Evolutionary conservation across 1,284 basidiomycete species (phyloP), one percentile per base, ranked within the genome.

Genomic region (Leccinum insigne): DNA sequence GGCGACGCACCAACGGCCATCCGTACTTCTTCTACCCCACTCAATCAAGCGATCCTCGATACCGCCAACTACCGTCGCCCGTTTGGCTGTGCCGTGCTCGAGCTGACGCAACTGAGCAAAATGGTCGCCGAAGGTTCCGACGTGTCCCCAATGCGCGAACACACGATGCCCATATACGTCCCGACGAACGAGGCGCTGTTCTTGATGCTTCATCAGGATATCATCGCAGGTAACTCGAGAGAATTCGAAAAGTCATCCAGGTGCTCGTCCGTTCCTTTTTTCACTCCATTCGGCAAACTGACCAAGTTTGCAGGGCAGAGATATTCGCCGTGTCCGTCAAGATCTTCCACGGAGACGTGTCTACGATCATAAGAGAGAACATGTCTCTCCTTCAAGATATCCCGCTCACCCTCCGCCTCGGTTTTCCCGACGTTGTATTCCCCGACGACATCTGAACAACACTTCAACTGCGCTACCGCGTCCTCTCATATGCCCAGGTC

Each of bases 361-460:
- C 83, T 32, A 89, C 87, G 0, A 86, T 98, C 68, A 83, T 94
- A 14, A 87, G 86, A 61, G 94, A 97, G 77, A 94, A 98, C 76
- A 91, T 93, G 5, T 92, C 92, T 1, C 80, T 97, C n/a, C 82
- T 99, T 21, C 89, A 92, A 65, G 93, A 93, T 69, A 86, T 88
- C 5, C 91, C 95, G 0, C 84, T 91, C 47, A 96, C 95, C 1
- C 82, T 92, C 18, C 91, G 95, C 6, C 88, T 99, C n/a, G 95
- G 96, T 32, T 99, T 99, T 75, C 94, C 96, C 0, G 97, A 99
- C 72, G 95, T 98, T 2, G 96, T 98, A 9, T 96, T 96, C 74
- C 96, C 96, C 1, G 95, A 93, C 8, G 92, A 95, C 69, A 80
- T 87, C n/a, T 72, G 90, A 94, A 72, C 83, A 90, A 66, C 94